Conservation (phyloP, 805 yeast species). For the Starmerella powellii region DNA sequence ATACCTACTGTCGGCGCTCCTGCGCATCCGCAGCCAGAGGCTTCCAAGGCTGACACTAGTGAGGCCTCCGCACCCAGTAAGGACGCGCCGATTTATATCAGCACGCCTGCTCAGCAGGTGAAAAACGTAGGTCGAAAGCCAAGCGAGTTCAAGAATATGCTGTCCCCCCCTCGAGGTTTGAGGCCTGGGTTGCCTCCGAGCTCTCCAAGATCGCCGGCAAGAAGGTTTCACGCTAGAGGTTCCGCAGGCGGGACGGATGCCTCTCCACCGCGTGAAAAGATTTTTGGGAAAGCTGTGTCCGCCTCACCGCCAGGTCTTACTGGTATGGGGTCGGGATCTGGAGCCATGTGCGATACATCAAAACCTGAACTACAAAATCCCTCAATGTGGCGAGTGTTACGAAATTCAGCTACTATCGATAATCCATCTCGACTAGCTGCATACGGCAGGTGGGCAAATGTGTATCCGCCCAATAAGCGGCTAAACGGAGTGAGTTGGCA, state of each 20-base stretch:
- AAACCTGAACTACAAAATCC: conserved; percentile 11
- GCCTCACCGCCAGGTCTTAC: neutral
- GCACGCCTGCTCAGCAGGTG: neutral
- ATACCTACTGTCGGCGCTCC: too few relatives aligned
- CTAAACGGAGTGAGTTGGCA: conserved; percentile 77
- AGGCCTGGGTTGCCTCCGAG: too few relatives aligned
- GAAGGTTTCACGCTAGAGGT: too few relatives aligned
- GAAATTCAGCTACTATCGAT: conserved; percentile 52
- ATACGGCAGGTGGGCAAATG: conserved; percentile 86
- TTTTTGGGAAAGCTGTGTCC: neutral
- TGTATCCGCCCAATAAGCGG: conserved; percentile 61
- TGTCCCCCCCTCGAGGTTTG: too few relatives aligned
- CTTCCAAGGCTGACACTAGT: too few relatives aligned
- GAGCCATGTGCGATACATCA: conserved; percentile 1
- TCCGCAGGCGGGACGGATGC: too few relatives aligned
- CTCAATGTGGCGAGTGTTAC: conserved; percentile 48
- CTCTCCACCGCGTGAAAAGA: neutral
- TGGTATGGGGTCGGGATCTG: neutral
- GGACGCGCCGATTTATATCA: conserved; percentile 1
- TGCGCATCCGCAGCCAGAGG: too few relatives aligned
- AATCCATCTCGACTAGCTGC: conserved; percentile 45
- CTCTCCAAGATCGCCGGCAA: too few relatives aligned
- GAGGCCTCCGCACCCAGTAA: neutral
- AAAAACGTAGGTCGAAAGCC: neutral
- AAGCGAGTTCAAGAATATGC: neutral